Evolutionary conservation across 345 rosid genomes (phyloP), one percentile per base, ranked within the genome.

Genomic region (Pugionium cornutum): DNA sequence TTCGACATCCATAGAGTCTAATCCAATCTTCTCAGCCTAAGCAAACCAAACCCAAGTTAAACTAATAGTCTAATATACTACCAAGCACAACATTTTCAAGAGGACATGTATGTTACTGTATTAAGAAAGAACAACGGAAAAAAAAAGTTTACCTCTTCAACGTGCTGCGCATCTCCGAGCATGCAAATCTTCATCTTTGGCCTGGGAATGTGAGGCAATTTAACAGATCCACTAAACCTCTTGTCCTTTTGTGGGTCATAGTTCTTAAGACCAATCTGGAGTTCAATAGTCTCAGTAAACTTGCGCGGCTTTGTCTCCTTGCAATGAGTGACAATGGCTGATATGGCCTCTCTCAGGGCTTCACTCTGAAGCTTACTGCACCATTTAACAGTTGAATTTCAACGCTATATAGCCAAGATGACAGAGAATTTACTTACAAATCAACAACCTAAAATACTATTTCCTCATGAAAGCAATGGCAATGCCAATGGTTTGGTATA

Each of bases 151-250:
- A 92, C 96, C 95, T 89, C 89, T 71, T 92, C 98, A 4, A 92
- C 95, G 52, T 89, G 95, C 64, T 85, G 98, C 4, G 98, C 96
- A 59, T 92, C 98, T 41, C 96, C 98, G 43, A 92, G 92, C 96
- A 92, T 92, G 78, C 98, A 91, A 8, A 91, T 83, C 79, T 85
- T 89, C 98, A 89, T 86, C 79, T 89, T 89, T 1, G 96, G 92
- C 29, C 98, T 88, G 7, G 96, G 98, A 54, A 92, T 84, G 74
- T 89, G 96, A 4, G 96, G 98, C 80, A 92, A 60, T 76, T 89
- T 92, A 0, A 92, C 98, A 0, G 96, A 85, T 1, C 98, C 98
- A 32, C 97, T 92, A 78, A 92, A 89, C 58, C 98, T 82, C 76
- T 92, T 92, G 45, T 92, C 98, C 73, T 92, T 92, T 44, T 92